phyloP scores from a whole-genome alignment of 1,284 basidiomycete species.

The Moesziomyces aphidis region DNA sequence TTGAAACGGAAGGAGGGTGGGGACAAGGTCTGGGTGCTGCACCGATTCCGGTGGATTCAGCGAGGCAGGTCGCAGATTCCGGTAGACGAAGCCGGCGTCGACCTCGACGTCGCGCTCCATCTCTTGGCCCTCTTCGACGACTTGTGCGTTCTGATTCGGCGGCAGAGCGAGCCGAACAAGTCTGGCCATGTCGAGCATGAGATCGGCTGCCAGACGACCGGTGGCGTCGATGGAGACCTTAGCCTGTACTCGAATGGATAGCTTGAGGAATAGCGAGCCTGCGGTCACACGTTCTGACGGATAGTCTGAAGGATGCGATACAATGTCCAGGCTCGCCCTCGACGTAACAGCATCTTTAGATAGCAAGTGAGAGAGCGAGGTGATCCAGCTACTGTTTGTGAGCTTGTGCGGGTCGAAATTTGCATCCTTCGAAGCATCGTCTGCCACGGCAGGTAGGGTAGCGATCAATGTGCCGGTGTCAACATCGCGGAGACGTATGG shows the following conservation, averaged over 20 bases:
- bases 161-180: slow-evolving; percentile 38
- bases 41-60: slow-evolving; percentile 16
- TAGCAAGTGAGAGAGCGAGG: slow-evolving; percentile 4
- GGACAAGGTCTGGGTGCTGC: slow-evolving; percentile 48
- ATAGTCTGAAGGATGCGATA: slow-evolving; percentile 10
- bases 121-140: too few relatives aligned
- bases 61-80: slow-evolving; percentile 35
- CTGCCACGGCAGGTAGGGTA: slow-evolving; percentile 17
- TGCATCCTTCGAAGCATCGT: not conserved
- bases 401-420: slow-evolving; percentile 8
- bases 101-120: slow-evolving; percentile 1
- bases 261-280: slow-evolving; percentile 35
- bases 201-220: slow-evolving; percentile 3
- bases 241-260: slow-evolving; percentile 13
- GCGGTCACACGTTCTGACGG: slow-evolving; percentile 15
- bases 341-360: slow-evolving; percentile 6
- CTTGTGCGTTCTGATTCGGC: not conserved
- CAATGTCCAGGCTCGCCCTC: slow-evolving; percentile 3
- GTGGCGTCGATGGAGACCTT: slow-evolving; percentile 2
- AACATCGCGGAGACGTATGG: slow-evolving; percentile 6
- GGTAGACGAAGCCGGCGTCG: slow-evolving; percentile 52
- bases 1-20: slow-evolving; percentile 62
- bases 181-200: slow-evolving; percentile 35
- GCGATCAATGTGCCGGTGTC: slow-evolving; percentile 5
- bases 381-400: slow-evolving; percentile 42